A percentile compares a stretch with the other conserved stretches of the same genome.
Evolutionary conservation across 805 yeast species (phyloP).

Genomic region (Monosporozyma yasuniensis): DNA sequence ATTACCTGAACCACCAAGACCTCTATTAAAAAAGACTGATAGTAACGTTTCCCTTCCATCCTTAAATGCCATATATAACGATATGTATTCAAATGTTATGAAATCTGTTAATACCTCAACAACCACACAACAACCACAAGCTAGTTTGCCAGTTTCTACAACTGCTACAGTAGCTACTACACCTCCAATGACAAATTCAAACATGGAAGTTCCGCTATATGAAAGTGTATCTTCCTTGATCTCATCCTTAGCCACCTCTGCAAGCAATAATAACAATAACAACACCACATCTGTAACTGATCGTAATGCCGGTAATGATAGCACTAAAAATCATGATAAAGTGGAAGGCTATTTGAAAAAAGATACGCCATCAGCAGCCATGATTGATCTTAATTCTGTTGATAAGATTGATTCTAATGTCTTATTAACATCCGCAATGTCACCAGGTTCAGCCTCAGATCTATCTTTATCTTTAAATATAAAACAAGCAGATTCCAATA

Average conservation of each 20-base stretch:
- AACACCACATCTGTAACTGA: not conserved
- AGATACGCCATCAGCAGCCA: not conserved
- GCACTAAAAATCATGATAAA: not conserved
- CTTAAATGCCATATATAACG: not conserved
- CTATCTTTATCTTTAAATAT: not conserved
- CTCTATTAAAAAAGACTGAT: not conserved
- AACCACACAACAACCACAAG: not conserved
- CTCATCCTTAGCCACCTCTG: slow-evolving; percentile 8
- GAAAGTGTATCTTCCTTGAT: slow-evolving; percentile 18
- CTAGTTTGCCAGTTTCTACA: not conserved
- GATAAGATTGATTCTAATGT: not conserved
- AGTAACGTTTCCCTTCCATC: not conserved
- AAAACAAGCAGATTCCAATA: not conserved
- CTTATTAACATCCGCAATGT: not conserved
- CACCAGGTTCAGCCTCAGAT: not conserved
- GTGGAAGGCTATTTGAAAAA: not conserved
- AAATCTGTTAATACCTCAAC: not conserved
- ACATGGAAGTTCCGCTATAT: not conserved
- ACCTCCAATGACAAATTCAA: not conserved
- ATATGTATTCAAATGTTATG: not conserved
- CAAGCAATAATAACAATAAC: too few species aligned
- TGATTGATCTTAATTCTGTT: not conserved
- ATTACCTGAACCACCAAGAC: not conserved
- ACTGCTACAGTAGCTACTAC: not conserved
- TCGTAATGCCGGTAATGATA: not conserved